A percentile compares a stretch with the other conserved stretches of the same genome.
phyloP scores from a whole-genome alignment of 2,329 filamentous ascomycete genomes.

The Cladosporium oxysporum region DNA sequence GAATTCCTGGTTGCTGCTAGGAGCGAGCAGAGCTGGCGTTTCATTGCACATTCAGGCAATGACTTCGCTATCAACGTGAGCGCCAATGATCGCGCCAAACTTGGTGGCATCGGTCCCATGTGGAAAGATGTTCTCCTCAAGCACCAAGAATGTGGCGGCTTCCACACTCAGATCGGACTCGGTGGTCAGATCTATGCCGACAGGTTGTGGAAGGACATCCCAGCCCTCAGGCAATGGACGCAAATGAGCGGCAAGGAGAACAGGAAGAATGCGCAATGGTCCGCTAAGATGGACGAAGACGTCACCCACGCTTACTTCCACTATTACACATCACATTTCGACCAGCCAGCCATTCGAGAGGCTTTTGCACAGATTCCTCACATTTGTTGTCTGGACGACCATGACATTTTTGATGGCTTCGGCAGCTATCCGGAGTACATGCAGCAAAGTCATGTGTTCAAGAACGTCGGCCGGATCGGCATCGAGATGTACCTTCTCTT shows the following conservation, averaged over 20 bases:
- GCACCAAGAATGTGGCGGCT: slow-evolving; percentile 93
- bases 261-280: slow-evolving; percentile 87
- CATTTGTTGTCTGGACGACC: slow-evolving; percentile 88
- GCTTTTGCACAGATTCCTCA: slow-evolving; percentile 98
- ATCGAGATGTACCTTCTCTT: slow-evolving; percentile 98
- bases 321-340: slow-evolving; percentile 97
- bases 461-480: slow-evolving; percentile 92
- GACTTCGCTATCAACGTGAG: slow-evolving; percentile 89
- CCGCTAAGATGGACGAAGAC: slow-evolving; percentile 91
- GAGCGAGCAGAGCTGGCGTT: slow-evolving; percentile 89
- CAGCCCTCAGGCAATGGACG: slow-evolving; percentile 91
- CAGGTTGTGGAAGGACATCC: slow-evolving; percentile 93
- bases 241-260: slow-evolving; percentile 90
- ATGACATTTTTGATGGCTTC: slow-evolving; percentile 98
- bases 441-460: slow-evolving; percentile 97
- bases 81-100: slow-evolving; percentile 77
- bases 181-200: slow-evolving; percentile 97
- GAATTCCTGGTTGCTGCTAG: slow-evolving; percentile 94
- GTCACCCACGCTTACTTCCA: slow-evolving; percentile 97
- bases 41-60: slow-evolving; percentile 93
- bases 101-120: slow-evolving; percentile 92
- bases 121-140: slow-evolving; percentile 99
- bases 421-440: slow-evolving; percentile 98
- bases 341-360: slow-evolving; percentile 90
- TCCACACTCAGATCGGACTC: slow-evolving; percentile 88